Conservation (phyloP, 768 basidiomycete genomes). For the Phaeolepiota aurea region DNA sequence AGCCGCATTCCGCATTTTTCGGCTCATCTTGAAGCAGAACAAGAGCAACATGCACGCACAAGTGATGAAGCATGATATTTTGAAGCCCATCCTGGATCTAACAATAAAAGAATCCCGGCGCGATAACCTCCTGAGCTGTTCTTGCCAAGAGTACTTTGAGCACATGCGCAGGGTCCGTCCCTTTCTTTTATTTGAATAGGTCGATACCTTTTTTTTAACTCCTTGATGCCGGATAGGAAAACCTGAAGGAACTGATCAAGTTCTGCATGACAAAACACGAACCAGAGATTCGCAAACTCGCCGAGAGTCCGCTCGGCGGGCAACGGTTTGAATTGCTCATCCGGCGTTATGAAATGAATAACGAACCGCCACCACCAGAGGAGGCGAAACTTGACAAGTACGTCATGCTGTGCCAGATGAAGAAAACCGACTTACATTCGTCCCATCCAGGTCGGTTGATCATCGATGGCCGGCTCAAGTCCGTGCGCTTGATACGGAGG, state of each 20-base stretch:
- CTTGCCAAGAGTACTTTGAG: slow-evolving; percentile 95
- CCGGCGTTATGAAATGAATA: slow-evolving; percentile 86
- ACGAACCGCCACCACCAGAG: slow-evolving; percentile 64
- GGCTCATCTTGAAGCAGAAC: slow-evolving; percentile 72
- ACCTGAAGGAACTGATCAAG: slow-evolving; percentile 77
- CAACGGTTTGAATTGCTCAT: slow-evolving; percentile 68
- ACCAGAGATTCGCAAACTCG: slow-evolving; percentile 53
- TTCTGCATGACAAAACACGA: slow-evolving; percentile 79
- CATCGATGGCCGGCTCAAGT: slow-evolving; percentile 34
- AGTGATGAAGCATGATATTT: slow-evolving; percentile 76
- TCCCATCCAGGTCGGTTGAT: slow-evolving; percentile 17
- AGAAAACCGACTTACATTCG: neutral
- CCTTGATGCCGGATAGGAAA: too few species aligned
- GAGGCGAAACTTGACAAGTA: slow-evolving; percentile 46
- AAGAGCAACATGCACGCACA: slow-evolving; percentile 70
- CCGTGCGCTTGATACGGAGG: slow-evolving; percentile 58
- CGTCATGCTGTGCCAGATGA: slow-evolving; percentile 7
- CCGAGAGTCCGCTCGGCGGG: slow-evolving; percentile 50
- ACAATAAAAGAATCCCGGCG: slow-evolving; percentile 75
- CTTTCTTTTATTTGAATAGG: neutral
- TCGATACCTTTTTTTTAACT: too few species aligned
- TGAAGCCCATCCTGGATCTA: slow-evolving; percentile 78
- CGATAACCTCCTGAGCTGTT: slow-evolving; percentile 90
- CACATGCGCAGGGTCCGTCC: slow-evolving; percentile 73
- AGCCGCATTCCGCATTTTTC: slow-evolving; percentile 93